A percentile compares a stretch with the other conserved stretches of the same genome.
These are phyloP conservation scores for Microdochium nivale DNA, from an alignment of 2,329 filamentous ascomycete genomes.

Conservation along the genomic window DNA sequence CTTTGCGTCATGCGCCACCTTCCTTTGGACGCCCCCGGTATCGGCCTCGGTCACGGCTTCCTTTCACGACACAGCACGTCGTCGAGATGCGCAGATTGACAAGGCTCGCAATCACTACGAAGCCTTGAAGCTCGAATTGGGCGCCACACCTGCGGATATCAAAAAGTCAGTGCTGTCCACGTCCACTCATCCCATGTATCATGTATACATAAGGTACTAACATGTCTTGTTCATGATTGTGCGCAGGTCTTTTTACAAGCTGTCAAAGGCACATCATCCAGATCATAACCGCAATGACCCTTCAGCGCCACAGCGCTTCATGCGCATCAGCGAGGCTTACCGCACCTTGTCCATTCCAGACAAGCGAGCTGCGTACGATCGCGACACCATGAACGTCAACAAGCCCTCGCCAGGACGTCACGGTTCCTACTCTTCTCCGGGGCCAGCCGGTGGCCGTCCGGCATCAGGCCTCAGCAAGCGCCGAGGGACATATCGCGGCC, in stretches of 20 bases:
- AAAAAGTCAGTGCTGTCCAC: conserved; percentile 54
- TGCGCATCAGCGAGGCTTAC: conserved; percentile 79
- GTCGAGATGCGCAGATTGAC: conserved; percentile 23
- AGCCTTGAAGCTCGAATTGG: conserved; percentile 60
- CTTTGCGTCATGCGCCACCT: not conserved
- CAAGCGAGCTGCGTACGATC: conserved; percentile 77
- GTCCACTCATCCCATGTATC: not conserved
- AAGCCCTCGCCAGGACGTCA: conserved; percentile 18
- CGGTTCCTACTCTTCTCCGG: conserved; percentile 46
- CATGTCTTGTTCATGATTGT: not conserved
- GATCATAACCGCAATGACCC: conserved; percentile 80
- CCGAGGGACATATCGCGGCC: conserved; percentile 68
- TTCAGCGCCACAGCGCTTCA: conserved; percentile 64
- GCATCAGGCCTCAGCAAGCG: conserved; percentile 74
- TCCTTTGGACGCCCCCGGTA: not conserved
- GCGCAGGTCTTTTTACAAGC: conserved; percentile 68
- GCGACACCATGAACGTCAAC: conserved; percentile 43
- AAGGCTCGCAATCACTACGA: conserved; percentile 65
- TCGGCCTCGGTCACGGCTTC: not conserved
- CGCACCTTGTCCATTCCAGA: conserved; percentile 61
- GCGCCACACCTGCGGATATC: conserved; percentile 67
- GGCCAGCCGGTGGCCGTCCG: conserved; percentile 65
- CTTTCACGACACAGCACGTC: conserved; percentile 35
- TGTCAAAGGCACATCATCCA: conserved; percentile 88
- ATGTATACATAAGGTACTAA: too few species aligned